A percentile compares a stretch with the other conserved stretches of the same genome.
phyloP scores from a whole-genome alignment of 2,329 filamentous ascomycete species.

The Zymoseptoria tritici region DNA sequence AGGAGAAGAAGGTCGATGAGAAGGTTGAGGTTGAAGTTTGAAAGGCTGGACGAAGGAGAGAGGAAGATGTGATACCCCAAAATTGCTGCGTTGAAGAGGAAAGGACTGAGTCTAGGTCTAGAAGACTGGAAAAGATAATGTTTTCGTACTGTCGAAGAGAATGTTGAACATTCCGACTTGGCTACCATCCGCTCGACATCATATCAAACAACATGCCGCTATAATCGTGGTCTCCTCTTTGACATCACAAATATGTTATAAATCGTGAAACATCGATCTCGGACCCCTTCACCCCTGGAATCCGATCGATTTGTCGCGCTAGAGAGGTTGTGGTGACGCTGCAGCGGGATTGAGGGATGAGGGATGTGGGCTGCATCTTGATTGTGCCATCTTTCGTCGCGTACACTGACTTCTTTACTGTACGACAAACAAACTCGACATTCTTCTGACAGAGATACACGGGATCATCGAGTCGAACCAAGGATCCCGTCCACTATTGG shows the following conservation, averaged over 20 bases:
- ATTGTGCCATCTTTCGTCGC: not conserved
- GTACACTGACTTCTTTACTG: not conserved
- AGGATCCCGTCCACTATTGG: not conserved
- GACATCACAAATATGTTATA: too few species aligned
- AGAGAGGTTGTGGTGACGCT: too few species aligned
- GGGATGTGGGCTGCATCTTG: too few species aligned
- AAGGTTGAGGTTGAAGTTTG: not conserved
- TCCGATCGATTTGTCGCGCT: too few species aligned
- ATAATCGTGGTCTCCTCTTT: too few species aligned
- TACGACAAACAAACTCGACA: too few species aligned
- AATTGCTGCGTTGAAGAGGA: not conserved
- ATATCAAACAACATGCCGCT: too few species aligned
- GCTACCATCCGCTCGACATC: too few species aligned
- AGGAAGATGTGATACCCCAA: not conserved
- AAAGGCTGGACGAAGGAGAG: not conserved
- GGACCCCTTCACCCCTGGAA: too few species aligned
- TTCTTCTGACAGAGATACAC: not conserved
- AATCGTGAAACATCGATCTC: too few species aligned
- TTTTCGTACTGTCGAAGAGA: not conserved
- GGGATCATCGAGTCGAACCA: not conserved
- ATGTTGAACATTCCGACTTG: not conserved
- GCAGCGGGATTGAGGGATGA: too few species aligned
- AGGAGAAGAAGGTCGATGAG: not conserved
- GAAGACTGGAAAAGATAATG: not conserved
- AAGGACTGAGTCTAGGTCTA: not conserved